These are phyloP conservation scores for Pelagophyceae sp. DNA, from an alignment of 352 stramenopile genomes.

Conservation along the genomic window DNA sequence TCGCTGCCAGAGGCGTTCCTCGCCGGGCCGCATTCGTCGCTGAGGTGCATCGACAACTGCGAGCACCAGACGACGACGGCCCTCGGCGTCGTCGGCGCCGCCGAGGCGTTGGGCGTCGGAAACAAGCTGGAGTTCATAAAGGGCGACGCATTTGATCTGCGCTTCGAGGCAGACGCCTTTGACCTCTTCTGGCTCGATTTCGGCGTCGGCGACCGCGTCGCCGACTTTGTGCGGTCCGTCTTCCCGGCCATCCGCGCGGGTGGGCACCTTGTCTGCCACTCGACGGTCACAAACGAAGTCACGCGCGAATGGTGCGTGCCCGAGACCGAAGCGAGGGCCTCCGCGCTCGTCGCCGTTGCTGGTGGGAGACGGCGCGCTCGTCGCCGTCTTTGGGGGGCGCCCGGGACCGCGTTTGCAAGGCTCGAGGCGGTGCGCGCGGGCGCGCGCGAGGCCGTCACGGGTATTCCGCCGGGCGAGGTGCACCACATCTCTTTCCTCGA, in stretches of 20 bases:
- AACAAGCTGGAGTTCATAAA: conserved; percentile 43
- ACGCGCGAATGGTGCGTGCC: conserved; percentile 49
- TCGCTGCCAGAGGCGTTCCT: too few relatives aligned
- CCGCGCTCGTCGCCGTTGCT: too few relatives aligned
- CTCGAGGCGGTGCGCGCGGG: conserved; percentile 39
- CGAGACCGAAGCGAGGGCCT: too few relatives aligned
- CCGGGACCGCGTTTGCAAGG: too few relatives aligned
- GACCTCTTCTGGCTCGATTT: conserved; percentile 60
- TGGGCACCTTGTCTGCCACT: conserved; percentile 51
- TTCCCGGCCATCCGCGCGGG: conserved; percentile 46
- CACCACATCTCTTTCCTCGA: conserved; percentile 50
- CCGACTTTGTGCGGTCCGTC: conserved; percentile 39
- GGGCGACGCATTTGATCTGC: conserved; percentile 48
- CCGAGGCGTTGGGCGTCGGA: conserved; percentile 42
- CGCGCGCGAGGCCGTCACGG: conserved; percentile 35
- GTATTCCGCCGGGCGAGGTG: conserved; percentile 42
- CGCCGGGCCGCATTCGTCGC: conserved; percentile 30
- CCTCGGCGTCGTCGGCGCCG: conserved; percentile 38
- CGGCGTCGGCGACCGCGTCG: conserved; percentile 47
- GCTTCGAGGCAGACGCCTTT: conserved; percentile 38
- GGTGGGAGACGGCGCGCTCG: too few relatives aligned
- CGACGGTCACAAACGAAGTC: conserved; percentile 46
- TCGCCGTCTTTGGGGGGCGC: too few relatives aligned
- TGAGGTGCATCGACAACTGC: conserved; percentile 55
- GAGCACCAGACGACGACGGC: conserved; percentile 50